These are phyloP conservation scores for Glaciozyma martinii DNA, from an alignment of 768 basidiomycete genomes.

Conservation along the genomic window DNA sequence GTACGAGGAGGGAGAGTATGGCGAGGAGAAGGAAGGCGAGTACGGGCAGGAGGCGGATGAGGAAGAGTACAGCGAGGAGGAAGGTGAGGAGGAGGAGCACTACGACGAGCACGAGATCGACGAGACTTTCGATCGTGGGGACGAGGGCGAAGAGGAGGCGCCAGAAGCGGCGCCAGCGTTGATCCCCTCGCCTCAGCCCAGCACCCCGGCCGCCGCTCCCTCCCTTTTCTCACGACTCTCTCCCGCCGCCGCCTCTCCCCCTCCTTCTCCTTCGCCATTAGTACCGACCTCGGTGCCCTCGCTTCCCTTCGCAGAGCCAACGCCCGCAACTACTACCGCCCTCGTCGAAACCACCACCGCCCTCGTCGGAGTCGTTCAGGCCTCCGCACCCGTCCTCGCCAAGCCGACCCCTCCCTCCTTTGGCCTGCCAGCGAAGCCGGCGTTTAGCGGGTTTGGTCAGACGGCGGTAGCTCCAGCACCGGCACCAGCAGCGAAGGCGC, in stretches of 20 bases:
- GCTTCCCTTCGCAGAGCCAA: neutral
- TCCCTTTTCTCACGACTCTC: neutral
- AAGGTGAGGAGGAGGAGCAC: neutral
- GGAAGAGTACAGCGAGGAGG: no score
- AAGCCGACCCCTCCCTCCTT: neutral
- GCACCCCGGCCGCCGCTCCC: neutral
- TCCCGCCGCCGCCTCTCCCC: neutral
- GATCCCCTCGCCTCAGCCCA: neutral
- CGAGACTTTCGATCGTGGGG: no score
- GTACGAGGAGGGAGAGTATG: neutral
- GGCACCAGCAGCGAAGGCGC: no score
- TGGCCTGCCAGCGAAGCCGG: neutral
- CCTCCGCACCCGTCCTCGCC: neutral
- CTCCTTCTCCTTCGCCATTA: constrained; percentile 7
- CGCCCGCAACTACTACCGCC: neutral
- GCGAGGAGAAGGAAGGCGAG: neutral
- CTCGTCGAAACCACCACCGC: neutral
- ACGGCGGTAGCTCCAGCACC: neutral
- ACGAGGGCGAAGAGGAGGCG: neutral
- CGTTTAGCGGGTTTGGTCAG: constrained; percentile 1
- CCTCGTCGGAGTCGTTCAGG: neutral
- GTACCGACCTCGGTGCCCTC: neutral
- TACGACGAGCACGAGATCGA: neutral
- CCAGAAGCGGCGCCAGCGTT: neutral
- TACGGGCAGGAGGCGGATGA: neutral